Conservation (phyloP, 495 filamentous ascomycete species). For the Podospora tetraspora region DNA sequence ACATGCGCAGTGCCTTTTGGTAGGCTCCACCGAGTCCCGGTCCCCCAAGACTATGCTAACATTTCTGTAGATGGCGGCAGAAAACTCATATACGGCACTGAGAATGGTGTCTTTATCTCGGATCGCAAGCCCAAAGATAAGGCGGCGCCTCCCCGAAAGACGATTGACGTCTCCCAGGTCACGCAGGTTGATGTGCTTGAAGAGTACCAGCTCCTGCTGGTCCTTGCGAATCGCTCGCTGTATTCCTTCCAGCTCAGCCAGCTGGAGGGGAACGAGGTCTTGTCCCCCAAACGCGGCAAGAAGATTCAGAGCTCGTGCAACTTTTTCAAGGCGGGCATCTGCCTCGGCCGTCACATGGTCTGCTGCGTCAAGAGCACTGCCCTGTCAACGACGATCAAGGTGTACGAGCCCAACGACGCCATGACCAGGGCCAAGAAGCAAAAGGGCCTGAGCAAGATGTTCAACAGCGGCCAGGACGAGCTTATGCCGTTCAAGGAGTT, state of each 20-base stretch:
- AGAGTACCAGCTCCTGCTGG: slow-evolving; percentile 83
- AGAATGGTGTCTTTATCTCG: slow-evolving; percentile 84
- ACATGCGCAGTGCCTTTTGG: slow-evolving; percentile 90
- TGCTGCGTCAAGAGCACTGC: slow-evolving; percentile 90
- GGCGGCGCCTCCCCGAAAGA: slow-evolving; percentile 65
- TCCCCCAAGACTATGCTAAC: slow-evolving; percentile 30
- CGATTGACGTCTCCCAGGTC: slow-evolving; percentile 80
- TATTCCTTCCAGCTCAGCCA: slow-evolving; percentile 80
- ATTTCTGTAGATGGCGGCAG: slow-evolving; percentile 69
- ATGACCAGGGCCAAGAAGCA: slow-evolving; percentile 84
- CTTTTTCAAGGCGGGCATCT: slow-evolving; percentile 97
- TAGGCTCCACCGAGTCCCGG: slow-evolving; percentile 35
- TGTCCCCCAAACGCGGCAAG: slow-evolving; percentile 79
- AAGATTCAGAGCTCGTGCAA: slow-evolving; percentile 96
- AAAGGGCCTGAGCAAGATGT: slow-evolving; percentile 89
- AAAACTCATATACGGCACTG: slow-evolving; percentile 90
- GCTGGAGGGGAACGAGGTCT: slow-evolving; percentile 72
- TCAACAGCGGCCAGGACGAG: slow-evolving; percentile 87
- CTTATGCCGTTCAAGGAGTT: slow-evolving; percentile 98
- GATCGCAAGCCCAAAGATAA: slow-evolving; percentile 86
- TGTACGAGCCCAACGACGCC: slow-evolving; percentile 92
- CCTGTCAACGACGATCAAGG: slow-evolving; percentile 91
- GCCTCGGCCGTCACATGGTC: slow-evolving; percentile 87
- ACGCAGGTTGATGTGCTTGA: slow-evolving; percentile 96
- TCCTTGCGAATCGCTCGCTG: slow-evolving; percentile 88